These are phyloP conservation scores for Micractinium sp. DNA, from an alignment of 139 green algal species.

Conservation along the genomic window DNA sequence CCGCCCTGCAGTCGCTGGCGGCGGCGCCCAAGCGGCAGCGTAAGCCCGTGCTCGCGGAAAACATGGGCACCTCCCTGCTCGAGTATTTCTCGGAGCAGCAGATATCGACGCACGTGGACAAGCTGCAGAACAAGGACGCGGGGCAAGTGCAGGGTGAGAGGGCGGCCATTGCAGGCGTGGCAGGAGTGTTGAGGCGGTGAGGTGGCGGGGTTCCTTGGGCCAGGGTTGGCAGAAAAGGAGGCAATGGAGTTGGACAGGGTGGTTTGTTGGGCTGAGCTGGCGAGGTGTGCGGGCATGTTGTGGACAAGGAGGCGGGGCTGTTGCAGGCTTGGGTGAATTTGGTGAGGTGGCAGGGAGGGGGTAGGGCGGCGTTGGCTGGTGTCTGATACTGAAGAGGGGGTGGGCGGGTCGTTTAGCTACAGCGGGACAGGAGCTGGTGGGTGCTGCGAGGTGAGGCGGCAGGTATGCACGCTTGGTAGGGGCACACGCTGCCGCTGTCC, in stretches of 20 bases:
- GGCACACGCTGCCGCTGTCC: too few relatives aligned
- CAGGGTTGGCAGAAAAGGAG: not conserved
- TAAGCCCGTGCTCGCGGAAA: conserved; percentile 29
- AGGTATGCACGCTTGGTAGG: not conserved
- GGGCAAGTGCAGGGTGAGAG: conserved; percentile 26
- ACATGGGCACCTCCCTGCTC: conserved; percentile 86
- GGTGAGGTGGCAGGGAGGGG: too few relatives aligned
- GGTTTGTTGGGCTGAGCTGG: too few relatives aligned
- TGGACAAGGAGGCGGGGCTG: too few relatives aligned
- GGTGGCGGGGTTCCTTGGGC: not conserved
- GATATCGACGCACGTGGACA: conserved; percentile 81
- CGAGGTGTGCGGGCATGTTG: too few relatives aligned
- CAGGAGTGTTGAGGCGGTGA: not conserved
- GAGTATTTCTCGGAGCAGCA: conserved; percentile 87
- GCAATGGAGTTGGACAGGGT: too few relatives aligned
- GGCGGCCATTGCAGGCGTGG: not conserved
- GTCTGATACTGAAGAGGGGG: too few relatives aligned
- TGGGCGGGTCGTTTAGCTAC: too few relatives aligned
- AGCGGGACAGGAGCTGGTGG: too few relatives aligned
- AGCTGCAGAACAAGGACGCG: conserved; percentile 38
- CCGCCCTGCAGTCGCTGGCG: not conserved
- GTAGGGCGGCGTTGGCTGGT: too few relatives aligned
- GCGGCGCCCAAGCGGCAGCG: conserved; percentile 43
- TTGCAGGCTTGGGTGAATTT: too few relatives aligned
- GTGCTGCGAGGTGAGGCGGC: too few relatives aligned